Evolutionary conservation across 495 filamentous ascomycete genomes (phyloP).

Genomic region (Acidiella bohemica): DNA sequence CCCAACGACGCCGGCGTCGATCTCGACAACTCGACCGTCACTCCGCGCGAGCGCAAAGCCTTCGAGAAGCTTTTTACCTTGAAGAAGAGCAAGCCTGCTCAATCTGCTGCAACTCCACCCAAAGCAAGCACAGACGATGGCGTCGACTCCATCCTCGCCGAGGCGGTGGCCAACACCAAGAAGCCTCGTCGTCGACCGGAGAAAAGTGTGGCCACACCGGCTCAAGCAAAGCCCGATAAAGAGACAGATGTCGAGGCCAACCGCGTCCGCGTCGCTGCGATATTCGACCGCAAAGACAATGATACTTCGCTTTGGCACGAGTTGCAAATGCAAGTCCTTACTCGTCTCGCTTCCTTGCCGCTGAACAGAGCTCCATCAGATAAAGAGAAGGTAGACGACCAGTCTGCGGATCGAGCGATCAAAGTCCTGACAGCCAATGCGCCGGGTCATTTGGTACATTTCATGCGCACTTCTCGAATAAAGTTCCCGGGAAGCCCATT

Average conservation of each 20-base stretch:
- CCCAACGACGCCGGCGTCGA: neutral
- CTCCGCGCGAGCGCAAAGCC: constrained; percentile 37
- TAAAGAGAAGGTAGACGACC: no score
- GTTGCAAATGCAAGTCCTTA: no score
- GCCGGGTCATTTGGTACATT: constrained; percentile 48
- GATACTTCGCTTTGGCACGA: no score
- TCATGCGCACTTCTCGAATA: constrained; percentile 48
- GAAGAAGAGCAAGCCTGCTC: constrained; percentile 12
- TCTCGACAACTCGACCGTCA: constrained; percentile 36
- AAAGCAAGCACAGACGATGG: neutral
- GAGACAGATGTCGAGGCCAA: no score
- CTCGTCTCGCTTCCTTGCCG: no score
- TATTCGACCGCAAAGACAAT: no score
- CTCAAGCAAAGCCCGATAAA: no score
- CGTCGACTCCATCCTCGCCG: constrained; percentile 8
- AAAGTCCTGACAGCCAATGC: constrained; percentile 52
- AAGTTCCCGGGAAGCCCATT: constrained; percentile 50
- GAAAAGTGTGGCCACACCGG: no score
- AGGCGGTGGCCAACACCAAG: neutral
- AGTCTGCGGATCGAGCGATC: constrained; percentile 25
- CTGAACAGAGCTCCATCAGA: no score
- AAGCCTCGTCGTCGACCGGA: no score
- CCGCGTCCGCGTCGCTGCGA: no score
- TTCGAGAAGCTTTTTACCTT: constrained; percentile 49
- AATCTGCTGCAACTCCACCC: neutral